Evolutionary conservation across 331 rosid genomes (phyloP), one percentile per base, ranked within the genome.

Genomic region (Phaseolus coccineus): DNA sequence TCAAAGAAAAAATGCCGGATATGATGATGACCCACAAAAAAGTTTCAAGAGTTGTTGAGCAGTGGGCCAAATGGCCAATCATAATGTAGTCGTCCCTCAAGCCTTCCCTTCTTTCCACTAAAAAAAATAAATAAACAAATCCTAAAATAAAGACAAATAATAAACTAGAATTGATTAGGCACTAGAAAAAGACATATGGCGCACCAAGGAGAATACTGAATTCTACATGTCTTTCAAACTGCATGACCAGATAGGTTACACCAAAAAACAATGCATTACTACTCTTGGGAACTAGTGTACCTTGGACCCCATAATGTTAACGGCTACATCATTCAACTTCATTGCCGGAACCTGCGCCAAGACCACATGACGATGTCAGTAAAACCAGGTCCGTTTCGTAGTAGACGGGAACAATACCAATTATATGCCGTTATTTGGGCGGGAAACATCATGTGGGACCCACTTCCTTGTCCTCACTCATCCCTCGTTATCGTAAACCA

Each of bases 251-350:
- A 51, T 42, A 39, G 9, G 42, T 2, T 6, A n/a, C 80, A 55
- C 62, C 77, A 82, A 58, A 74, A 76, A 67, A 28, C 65, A 8
- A 75, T 37, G 81, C 47, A 42, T 7, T 64, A 67, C 63, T 46
- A 67, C 57, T 46, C 85, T 78, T 74, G 84, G 84, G 31, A 82
- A 85, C 80, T 70, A 42, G 51, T 72, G 53, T 69, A 28, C 69
- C 61, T 71, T 51, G 75, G 87, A 70, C 81, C 88, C 91, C 89
- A 74, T 89, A 57, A 25, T 14, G 5, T 33, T 71, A 90, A 92
- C 95, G 97, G 91, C 91, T 84, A 84, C 77, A 84, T 88, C 51
- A 46, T 77, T 66, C n/a, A 42, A 13, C 64, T 27, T 79, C 74
- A 71, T 80, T 7, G 71, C 82, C 82, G 57, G 83, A 66, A 77